Conservation (phyloP, 2,329 filamentous ascomycete genomes). For the Penicillium capsulatum region DNA sequence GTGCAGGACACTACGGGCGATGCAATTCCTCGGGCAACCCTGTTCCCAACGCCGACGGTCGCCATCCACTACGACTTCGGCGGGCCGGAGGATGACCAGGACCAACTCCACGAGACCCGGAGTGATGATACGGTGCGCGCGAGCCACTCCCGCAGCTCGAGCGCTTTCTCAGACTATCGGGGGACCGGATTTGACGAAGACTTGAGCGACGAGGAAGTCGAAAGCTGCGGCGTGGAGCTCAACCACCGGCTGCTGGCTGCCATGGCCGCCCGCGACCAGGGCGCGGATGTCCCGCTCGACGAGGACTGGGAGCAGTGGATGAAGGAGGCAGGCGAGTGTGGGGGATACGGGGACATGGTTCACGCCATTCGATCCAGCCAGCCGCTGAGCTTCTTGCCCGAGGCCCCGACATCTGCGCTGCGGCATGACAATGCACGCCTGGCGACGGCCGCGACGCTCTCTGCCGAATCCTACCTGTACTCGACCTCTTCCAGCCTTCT, state of each 20-base stretch:
- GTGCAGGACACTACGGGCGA: slow-evolving; percentile 60
- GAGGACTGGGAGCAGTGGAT: slow-evolving; percentile 56
- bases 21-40: slow-evolving; percentile 51
- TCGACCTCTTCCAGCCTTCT: slow-evolving; percentile 21
- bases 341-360: slow-evolving; percentile 41
- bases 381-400: slow-evolving; percentile 30
- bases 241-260: slow-evolving; percentile 52
- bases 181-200: slow-evolving; percentile 38
- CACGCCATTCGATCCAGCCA: slow-evolving; percentile 38
- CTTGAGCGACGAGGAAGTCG: slow-evolving; percentile 45
- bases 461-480: slow-evolving; percentile 22
- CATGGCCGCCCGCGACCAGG: slow-evolving; percentile 50
- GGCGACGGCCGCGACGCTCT: slow-evolving; percentile 14
- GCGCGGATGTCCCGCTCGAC: slow-evolving; percentile 43
- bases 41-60: slow-evolving; percentile 32
- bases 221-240: slow-evolving; percentile 50
- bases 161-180: slow-evolving; percentile 23
- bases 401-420: slow-evolving; percentile 19
- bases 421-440: slow-evolving; percentile 16
- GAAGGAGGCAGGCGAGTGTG: slow-evolving; percentile 53
- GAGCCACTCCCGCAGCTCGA: slow-evolving; percentile 18
- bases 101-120: slow-evolving; percentile 20
- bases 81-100: slow-evolving; percentile 21
- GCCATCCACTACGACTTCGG: slow-evolving; percentile 31
- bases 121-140: slow-evolving; percentile 24